Conservation (phyloP, 148 eudicot species). For the Cornus suecica region DNA sequence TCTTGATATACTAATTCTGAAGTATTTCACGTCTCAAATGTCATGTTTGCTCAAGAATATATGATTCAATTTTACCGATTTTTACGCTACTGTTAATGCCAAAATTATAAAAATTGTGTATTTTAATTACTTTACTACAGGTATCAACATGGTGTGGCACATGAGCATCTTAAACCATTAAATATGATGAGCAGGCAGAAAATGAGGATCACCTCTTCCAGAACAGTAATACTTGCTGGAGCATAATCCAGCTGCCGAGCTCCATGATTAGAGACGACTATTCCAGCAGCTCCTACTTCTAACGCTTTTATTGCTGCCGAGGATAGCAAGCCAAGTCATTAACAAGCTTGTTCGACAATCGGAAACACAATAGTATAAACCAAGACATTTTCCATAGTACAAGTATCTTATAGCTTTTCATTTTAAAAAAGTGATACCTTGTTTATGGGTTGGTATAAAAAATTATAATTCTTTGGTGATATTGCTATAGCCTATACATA, state of each 20-base stretch:
- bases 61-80: too few relatives aligned
- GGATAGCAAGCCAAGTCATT: neutral
- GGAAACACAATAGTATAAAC: neutral
- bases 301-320: constrained; percentile 66
- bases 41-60: too few relatives aligned
- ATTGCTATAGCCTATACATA: too few relatives aligned
- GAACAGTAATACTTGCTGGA: constrained; percentile 73
- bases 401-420: too few relatives aligned
- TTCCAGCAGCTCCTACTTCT: constrained; percentile 67
- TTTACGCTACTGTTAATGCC: too few relatives aligned
- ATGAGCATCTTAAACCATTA: neutral
- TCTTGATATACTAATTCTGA: too few relatives aligned
- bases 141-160: neutral
- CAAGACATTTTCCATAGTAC: neutral
- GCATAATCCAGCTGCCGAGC: too few relatives aligned
- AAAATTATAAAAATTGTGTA: too few relatives aligned
- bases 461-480: too few relatives aligned
- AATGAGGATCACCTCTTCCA: constrained; percentile 66
- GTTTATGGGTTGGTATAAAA: neutral
- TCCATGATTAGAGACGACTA: too few relatives aligned
- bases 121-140: neutral
- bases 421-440: too few relatives aligned
- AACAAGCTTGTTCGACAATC: neutral
- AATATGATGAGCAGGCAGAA: neutral
- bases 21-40: too few relatives aligned